Percentiles rank a stretch among this genome's conserved stretches.
Conservation (phyloP, 2,329 filamentous ascomycete species). For the Metarhizium anisopliae region DNA sequence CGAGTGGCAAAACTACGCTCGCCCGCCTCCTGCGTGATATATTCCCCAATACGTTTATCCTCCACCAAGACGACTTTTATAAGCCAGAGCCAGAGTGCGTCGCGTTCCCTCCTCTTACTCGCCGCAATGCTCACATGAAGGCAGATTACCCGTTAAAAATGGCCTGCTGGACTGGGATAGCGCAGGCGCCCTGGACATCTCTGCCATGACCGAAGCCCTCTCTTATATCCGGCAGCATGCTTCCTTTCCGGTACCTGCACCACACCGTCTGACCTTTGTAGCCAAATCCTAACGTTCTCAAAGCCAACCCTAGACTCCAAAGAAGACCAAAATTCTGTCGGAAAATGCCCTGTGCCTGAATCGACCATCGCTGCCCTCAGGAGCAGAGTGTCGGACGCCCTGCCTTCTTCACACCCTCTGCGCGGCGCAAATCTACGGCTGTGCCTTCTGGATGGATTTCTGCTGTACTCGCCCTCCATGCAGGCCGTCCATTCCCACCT, state of each 20-base stretch:
- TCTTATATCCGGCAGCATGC: constrained; percentile 62
- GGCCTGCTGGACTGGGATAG: constrained; percentile 88
- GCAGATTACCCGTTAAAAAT: constrained; percentile 45
- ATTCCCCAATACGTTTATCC: constrained; percentile 68
- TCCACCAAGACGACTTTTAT: constrained; percentile 97
- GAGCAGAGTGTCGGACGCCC: constrained; percentile 37
- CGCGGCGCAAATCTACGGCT: constrained; percentile 31
- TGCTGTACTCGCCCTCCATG: constrained; percentile 60
- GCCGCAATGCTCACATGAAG: neutral
- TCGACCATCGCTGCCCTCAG: constrained; percentile 36
- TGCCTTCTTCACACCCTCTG: constrained; percentile 32
- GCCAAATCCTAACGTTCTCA: neutral
- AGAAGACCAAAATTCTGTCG: constrained; percentile 55
- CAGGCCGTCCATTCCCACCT: constrained; percentile 51
- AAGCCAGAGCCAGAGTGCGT: constrained; percentile 62
- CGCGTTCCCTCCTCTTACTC: neutral
- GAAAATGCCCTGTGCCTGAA: constrained; percentile 42
- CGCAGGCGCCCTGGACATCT: constrained; percentile 64
- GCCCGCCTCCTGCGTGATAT: constrained; percentile 75
- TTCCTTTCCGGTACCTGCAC: constrained; percentile 43
- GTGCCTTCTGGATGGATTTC: constrained; percentile 80
- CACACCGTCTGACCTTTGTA: neutral
- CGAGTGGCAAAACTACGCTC: constrained; percentile 90
- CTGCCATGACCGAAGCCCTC: constrained; percentile 58
- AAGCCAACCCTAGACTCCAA: constrained; percentile 24